These are phyloP conservation scores for Ascochyta rabiei DNA, from an alignment of 2,329 filamentous ascomycete species.

Conservation along the genomic window DNA sequence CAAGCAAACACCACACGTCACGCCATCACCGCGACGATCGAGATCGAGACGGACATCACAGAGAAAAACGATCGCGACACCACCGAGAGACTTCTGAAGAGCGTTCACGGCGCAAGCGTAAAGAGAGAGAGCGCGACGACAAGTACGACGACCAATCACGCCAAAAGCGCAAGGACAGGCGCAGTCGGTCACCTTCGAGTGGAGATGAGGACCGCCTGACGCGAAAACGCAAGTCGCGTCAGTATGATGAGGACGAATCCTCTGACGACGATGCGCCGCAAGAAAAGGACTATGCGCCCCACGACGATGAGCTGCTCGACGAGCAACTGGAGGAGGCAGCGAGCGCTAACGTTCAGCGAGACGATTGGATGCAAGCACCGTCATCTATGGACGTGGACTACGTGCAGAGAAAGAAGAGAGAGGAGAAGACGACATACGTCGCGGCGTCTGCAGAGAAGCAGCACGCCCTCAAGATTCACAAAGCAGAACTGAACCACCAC, in stretches of 20 bases:
- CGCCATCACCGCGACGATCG: slow-evolving; percentile 57
- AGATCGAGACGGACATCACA: slow-evolving; percentile 56
- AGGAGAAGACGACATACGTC: slow-evolving; percentile 51
- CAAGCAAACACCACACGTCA: slow-evolving; percentile 49
- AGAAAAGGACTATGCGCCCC: slow-evolving; percentile 53
- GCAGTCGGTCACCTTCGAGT: slow-evolving; percentile 37
- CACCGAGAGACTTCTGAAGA: slow-evolving; percentile 51
- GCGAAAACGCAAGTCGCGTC: slow-evolving; percentile 42
- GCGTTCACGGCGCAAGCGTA: slow-evolving; percentile 54
- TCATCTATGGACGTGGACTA: slow-evolving; percentile 85
- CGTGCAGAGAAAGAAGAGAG: slow-evolving; percentile 65
- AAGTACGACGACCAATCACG: slow-evolving; percentile 47
- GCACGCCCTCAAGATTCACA: slow-evolving; percentile 74
- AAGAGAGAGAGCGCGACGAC: slow-evolving; percentile 45
- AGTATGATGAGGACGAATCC: slow-evolving; percentile 40
- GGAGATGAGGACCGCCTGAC: slow-evolving; percentile 43
- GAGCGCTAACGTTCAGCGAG: slow-evolving; percentile 63
- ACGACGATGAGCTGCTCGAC: slow-evolving; percentile 54
- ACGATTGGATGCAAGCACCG: slow-evolving; percentile 94
- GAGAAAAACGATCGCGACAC: slow-evolving; percentile 69
- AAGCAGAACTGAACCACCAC: slow-evolving; percentile 80
- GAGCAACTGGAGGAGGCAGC: slow-evolving; percentile 48
- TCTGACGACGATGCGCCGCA: slow-evolving; percentile 43
- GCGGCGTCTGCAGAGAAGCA: slow-evolving; percentile 59
- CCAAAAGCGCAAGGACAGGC: slow-evolving; percentile 38